phyloP scores from a whole-genome alignment of 2,329 filamentous ascomycete genomes.

The Zymoseptoria ardabiliae region DNA sequence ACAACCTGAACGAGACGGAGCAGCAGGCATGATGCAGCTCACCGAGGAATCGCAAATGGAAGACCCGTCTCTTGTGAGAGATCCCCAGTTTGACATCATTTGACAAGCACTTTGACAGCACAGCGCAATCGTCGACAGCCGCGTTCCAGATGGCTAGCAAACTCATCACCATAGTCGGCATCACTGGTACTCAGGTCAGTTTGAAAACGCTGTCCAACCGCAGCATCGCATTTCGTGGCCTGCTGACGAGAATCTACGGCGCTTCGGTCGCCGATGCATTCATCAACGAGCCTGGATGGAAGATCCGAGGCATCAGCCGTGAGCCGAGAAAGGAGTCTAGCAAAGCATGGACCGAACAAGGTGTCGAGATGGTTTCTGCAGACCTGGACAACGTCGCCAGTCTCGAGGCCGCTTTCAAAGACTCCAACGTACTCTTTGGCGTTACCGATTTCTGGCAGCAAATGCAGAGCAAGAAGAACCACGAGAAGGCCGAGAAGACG shows the following conservation, averaged over 20 bases:
- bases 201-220: slow-evolving; percentile 41
- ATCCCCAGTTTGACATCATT: too few relatives aligned
- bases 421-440: slow-evolving; percentile 32
- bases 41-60: background rate
- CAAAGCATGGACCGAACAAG: slow-evolving; percentile 22
- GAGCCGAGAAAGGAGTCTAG: slow-evolving; percentile 32
- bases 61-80: too few relatives aligned
- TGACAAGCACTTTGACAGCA: background rate
- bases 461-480: slow-evolving; percentile 9
- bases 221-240: slow-evolving; percentile 6
- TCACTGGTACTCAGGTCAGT: slow-evolving; percentile 24
- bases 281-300: slow-evolving; percentile 10
- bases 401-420: slow-evolving; percentile 29
- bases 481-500: slow-evolving; percentile 14
- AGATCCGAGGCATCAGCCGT: slow-evolving; percentile 34
- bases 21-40: too few relatives aligned
- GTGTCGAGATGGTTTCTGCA: slow-evolving; percentile 31
- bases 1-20: too few relatives aligned
- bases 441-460: slow-evolving; percentile 31
- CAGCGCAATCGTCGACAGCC: background rate
- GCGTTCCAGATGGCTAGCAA: slow-evolving; percentile 12
- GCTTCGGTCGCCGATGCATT: slow-evolving; percentile 21
- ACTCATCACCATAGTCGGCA: slow-evolving; percentile 31
- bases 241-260: slow-evolving; percentile 1
- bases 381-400: slow-evolving; percentile 27